Percentiles rank a stretch among this genome's conserved stretches.
Evolutionary conservation across 805 yeast species (phyloP).

Genomic region (Suhomyces pyralidae): DNA sequence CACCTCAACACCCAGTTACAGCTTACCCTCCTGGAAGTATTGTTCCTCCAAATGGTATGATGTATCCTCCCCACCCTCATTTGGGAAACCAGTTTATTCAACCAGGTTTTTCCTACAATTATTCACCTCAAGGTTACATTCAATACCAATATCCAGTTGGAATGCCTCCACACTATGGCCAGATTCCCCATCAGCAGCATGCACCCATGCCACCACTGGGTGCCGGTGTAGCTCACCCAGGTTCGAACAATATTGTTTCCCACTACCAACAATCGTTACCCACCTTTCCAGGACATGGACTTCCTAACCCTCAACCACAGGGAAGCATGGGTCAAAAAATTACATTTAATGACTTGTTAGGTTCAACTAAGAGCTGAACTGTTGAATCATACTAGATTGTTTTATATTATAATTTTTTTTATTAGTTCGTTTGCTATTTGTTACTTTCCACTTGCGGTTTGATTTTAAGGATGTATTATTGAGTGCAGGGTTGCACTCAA

Average conservation of each 20-base stretch:
- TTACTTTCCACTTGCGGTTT: background rate
- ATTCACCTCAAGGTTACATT: constrained; percentile 31
- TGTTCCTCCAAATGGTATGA: constrained; percentile 2
- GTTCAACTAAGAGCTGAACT: constrained; percentile 19
- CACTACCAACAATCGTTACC: constrained; percentile 11
- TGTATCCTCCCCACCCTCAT: constrained; percentile 6
- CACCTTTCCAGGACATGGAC: constrained; percentile 3
- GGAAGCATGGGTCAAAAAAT: constrained; percentile 32
- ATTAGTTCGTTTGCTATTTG: background rate
- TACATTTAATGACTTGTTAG: constrained; percentile 39
- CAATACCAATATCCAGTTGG: constrained; percentile 26
- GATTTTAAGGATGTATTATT: constrained; percentile 1
- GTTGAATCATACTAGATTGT: background rate
- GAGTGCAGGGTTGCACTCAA: constrained; percentile 2
- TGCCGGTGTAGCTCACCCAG: background rate
- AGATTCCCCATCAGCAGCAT: background rate
- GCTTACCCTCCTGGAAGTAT: constrained; percentile 25
- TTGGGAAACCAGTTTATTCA: constrained; percentile 16
- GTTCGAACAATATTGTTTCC: constrained; percentile 7
- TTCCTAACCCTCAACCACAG: background rate
- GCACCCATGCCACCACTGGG: constrained; percentile 7
- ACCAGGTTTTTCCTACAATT: constrained; percentile 31
- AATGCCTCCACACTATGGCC: constrained; percentile 2
- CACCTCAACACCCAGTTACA: constrained; percentile 32
- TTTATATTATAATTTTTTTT: background rate